These are phyloP conservation scores for Lactarius hengduanensis DNA, from an alignment of 768 basidiomycete genomes.

Conservation along the genomic window DNA sequence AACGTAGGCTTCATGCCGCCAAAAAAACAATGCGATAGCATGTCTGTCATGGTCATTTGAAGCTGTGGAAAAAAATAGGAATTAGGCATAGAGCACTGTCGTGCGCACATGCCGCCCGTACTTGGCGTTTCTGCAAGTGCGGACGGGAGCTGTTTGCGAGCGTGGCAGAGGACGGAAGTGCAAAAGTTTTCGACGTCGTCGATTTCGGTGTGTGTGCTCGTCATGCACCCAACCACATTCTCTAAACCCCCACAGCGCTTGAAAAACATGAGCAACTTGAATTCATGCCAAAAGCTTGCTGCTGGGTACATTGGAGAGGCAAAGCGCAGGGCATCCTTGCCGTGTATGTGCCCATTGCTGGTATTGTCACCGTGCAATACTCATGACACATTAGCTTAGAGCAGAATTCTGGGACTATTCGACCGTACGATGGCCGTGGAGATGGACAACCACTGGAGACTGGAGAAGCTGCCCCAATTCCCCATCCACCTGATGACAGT, in stretches of 20 bases:
- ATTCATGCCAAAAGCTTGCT: constrained; percentile 83
- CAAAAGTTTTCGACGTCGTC: constrained; percentile 95
- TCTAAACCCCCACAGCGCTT: neutral
- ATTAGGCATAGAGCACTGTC: constrained; percentile 91
- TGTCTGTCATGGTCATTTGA: constrained; percentile 91
- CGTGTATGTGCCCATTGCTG: constrained; percentile 53
- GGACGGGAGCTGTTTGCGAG: constrained; percentile 94
- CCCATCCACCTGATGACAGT: constrained; percentile 87
- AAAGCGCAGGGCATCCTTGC: constrained; percentile 87
- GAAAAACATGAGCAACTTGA: constrained; percentile 97
- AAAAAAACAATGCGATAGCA: constrained; percentile 46
- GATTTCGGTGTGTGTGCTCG: constrained; percentile 76
- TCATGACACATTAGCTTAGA: constrained; percentile 63
- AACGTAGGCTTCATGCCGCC: constrained; percentile 33
- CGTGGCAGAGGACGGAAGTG: constrained; percentile 85
- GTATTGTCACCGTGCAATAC: constrained; percentile 7
- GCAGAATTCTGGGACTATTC: constrained; percentile 65
- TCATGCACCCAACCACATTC: neutral
- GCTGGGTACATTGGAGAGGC: constrained; percentile 91
- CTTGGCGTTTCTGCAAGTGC: constrained; percentile 80
- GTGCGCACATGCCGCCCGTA: constrained; percentile 83
- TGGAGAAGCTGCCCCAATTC: constrained; percentile 71
- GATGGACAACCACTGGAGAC: constrained; percentile 75
- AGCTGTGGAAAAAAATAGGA: constrained; percentile 99
- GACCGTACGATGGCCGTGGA: constrained; percentile 87